Evolutionary conservation across 495 filamentous ascomycete genomes (phyloP), one percentile per base, ranked within the genome.

Genomic region (Aspergillus affinis): DNA sequence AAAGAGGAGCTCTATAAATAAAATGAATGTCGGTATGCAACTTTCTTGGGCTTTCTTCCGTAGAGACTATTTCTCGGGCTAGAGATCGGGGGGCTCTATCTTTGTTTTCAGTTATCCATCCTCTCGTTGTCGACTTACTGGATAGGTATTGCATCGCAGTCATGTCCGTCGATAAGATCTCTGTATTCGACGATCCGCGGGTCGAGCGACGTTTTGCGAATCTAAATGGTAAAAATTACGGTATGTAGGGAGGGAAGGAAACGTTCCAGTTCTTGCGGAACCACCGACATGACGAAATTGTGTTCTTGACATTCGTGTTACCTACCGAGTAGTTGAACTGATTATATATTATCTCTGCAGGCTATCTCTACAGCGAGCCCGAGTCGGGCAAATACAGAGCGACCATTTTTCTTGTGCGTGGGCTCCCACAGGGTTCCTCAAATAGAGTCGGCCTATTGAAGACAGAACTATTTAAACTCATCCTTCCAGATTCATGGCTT

Each of bases 281-380:
- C 23, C 23, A 26, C 23, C 23, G 23, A 26, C 23, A 26, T 26
- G 23, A 26, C 23, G 2, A 19, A 12, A 50, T 19, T n/a, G 26
- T 18, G 26, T 30, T 52, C 12, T 52, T 26, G 4, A 26, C 23
- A 26, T 2, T 2, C 23, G 23, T 4, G 23, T 26, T 26, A 26
- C 23, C 23, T 4, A 4, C 23, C 4, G 23, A 26, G 23, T 30
- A 63, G 45, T 46, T 3, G 20, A 51, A 49, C 56, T 64, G 21
- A 59, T 21, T 21, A 62, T 57, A 58, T 61, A 61, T 65, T 57
- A 58, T 61, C 59, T 65, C 18, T 46, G 20, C 50, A 83, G 80
- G 84, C 66, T 94, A 93, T 67, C 78, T 92, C 32, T 76, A 88
- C 61, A 86, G 82, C 51, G 79, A 82, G 58, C 88, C 88, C 0